phyloP scores from a whole-genome alignment of 208 protist species.

The Trypanosoma platydactyli region DNA sequence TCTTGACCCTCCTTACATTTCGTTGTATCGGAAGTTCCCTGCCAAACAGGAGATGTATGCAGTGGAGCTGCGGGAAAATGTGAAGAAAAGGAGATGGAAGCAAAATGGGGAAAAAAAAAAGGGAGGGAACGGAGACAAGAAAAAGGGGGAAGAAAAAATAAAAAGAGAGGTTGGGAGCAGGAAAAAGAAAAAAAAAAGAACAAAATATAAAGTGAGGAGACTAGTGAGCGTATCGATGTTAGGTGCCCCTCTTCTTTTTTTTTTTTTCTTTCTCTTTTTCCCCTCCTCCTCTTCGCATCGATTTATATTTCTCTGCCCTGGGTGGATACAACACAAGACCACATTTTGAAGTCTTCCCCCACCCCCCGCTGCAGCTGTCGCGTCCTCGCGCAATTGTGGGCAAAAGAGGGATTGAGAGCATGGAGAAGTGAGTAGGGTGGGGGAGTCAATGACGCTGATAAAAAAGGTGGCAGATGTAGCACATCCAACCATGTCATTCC shows the following conservation, averaged over 20 bases:
- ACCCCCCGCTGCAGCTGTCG: no score
- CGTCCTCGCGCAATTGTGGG: no score
- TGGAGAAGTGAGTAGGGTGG: background rate
- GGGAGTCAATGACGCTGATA: background rate
- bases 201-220: background rate
- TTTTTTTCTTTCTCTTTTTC: conserved; percentile 19
- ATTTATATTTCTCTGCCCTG: conserved; percentile 5
- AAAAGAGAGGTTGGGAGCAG: no score
- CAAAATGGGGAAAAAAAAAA: background rate
- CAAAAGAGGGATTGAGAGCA: no score
- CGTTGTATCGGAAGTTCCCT: no score
- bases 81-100: no score
- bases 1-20: no score
- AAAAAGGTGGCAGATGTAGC: background rate
- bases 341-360: background rate
- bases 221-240: background rate
- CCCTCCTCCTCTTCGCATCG: conserved; percentile 6
- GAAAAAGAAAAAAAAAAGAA: background rate
- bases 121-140: background rate
- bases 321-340: background rate
- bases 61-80: no score
- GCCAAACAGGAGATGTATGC: no score
- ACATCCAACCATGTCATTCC: conserved; percentile 9
- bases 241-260: background rate
- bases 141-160: background rate